phyloP scores from a whole-genome alignment of 176 grass and related monocot genomes.

The Zizania latifolia region DNA sequence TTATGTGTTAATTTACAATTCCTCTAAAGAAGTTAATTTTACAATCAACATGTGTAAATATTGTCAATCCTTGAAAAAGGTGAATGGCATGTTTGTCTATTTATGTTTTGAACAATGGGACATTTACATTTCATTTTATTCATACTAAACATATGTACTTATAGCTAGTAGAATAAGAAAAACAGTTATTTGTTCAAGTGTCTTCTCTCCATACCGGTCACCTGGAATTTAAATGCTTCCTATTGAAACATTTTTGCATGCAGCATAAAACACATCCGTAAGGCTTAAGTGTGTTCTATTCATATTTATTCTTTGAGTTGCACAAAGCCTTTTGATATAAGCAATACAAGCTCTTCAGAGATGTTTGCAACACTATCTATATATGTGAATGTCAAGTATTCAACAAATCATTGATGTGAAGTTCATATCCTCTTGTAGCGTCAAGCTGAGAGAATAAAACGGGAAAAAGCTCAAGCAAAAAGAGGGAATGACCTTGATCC shows the following conservation, averaged over 20 bases:
- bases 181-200: background rate
- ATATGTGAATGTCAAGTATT: conserved; percentile 7
- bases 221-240: background rate
- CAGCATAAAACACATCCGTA: background rate
- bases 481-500: conserved; percentile 87
- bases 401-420: background rate
- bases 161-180: background rate
- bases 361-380: background rate
- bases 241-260: background rate
- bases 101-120: background rate
- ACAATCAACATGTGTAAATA: background rate
- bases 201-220: conserved; percentile 6
- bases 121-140: background rate
- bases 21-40: background rate
- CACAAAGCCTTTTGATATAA: background rate
- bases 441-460: conserved; percentile 87
- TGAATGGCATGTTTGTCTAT: background rate
- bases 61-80: background rate
- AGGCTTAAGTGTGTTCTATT: background rate
- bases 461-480: conserved; percentile 73
- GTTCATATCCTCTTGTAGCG: conserved; percentile 46
- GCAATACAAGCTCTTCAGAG: background rate
- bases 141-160: background rate
- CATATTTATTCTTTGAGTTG: background rate
- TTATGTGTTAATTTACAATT: background rate